Base-by-base conservation (phyloP, 805 yeast genomes). In the Suhomyces xylopsoci region DNA sequence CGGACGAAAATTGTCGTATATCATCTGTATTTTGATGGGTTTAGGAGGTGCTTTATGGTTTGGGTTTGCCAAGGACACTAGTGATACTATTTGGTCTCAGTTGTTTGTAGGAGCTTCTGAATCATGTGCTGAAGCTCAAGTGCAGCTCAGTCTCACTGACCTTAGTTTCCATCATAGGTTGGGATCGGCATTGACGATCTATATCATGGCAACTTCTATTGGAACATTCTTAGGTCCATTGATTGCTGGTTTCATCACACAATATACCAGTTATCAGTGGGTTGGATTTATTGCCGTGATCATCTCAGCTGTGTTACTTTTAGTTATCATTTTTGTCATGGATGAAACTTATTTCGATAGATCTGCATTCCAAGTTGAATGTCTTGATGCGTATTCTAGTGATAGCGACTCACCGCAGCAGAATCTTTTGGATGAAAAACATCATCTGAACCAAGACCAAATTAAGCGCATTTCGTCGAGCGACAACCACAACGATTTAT, bases 221-320 rank as follows among this genome's bases (percentile, higher is more conserved):
- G 93, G 94, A 51, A 85, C 92, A 1, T 88, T 84, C 63, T 69
- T 88, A 54, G 93, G 94, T 2, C 96, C 96, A 1, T 69, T 89
- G 50, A 78, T 87, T 57, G 92, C 90, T 17, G 91, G 90, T n/a
- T 82, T 84, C 59, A 81, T 87, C 57, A 80, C 84, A 7, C 77
- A 81, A 45, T 69, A 78, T 45, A 74, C 80, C 25, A 78, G 82
- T n/a, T 89, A 88, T 71, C 75, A 87, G 61, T 89, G 96, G 96
- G 89, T 87, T 6, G 90, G 91, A 32, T 87, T 88, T 63, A 77
- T 84, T 52, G 83, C 86, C 9, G 91, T 84, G 42, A 62, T 70
- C 51, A 62, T 71, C 34, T 64, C 68, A 24, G 67, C 64, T 3
- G 83, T 70, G 2, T 69, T 83, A 26, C 66, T 87, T 52, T 53